Base-by-base conservation (phyloP, 345 rosid species). In the Arabis hirsuta region DNA sequence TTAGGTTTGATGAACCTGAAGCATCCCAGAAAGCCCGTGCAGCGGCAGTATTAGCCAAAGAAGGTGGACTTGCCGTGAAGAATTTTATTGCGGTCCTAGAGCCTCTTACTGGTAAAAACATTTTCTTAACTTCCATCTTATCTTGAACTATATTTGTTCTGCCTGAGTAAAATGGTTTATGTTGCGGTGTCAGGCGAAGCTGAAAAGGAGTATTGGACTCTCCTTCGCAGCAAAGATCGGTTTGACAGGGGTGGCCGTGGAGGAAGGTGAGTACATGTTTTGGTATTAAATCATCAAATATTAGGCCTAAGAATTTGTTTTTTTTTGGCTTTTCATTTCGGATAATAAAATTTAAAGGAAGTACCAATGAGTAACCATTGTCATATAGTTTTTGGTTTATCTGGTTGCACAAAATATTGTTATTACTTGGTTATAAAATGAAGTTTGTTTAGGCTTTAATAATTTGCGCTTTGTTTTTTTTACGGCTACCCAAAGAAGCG, bases 1-100 rank as follows among this genome's bases (percentile, higher is more conserved):
- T 91, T 67, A 71, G 99, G 78, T 95, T 90, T 74, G 97, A 91
- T 60, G 81, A 77, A 77, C 90, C 98, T 44, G 98, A 95, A 80
- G 96, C 82, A 76, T 87, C 92, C 42, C 98, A 90, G 76, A 95
- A 90, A 63, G 98, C 98, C 58, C 94, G 99, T 36, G 96, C 96
- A 52, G 98, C 94, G 48, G 98, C 98, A 38, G 98, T 87, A 53
- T 81, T 95, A 65, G 83, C 98, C 47, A 73, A 87, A 75, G 96
- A 90, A 82, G 97, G 84, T 26, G 98, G 98, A 34, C 68, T 95
- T 47, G 12, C 71, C 0, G 94, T 91, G 81, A 95, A 95, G 82
- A 91, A 90, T 72, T 90, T 78, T 55, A 52, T 90, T 45, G 94
- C 86, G 51, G 74, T 77, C 27, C 77, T 95, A 60, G 99, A 95